Base-by-base conservation (phyloP, 2,329 filamentous ascomycete species). In the Microascus cirrosus region DNA sequence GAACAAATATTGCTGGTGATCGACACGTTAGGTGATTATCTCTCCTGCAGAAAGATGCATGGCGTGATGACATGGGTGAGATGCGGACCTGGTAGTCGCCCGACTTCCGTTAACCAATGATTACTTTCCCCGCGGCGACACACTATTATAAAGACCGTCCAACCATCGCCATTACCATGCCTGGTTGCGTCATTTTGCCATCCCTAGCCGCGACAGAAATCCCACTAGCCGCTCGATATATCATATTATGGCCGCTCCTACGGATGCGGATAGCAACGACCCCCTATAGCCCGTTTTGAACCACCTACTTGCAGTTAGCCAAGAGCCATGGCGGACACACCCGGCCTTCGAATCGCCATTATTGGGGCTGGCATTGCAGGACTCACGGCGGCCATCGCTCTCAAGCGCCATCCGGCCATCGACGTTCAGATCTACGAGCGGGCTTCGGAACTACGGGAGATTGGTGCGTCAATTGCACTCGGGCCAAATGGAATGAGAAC, bases 401-500 rank as follows among this genome's bases (percentile, higher is more conserved):
- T 80, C 12, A 62, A 71, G 51, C 65, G 70, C 35, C 70, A 75
- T 11, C 66, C 70, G 1, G 65, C 70, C 10, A 64, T 79, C 39
- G 68, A 74, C 24, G 71, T 80, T 1, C 71, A 78, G 59, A 66
- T 81, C 25, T 81, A 79, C 61, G 79, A 81, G 58, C 71, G 73
- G 45, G 74, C 78, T 0, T 62, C 65, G 1, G 73, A 75, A 60
- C 72, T 78, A 42, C 71, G 68, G 58, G 75, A 78, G 58, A 72
- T 78, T 32, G 76, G 76, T 8, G 75, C 77, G 0, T 74, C 74
- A 2, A 76, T 79, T 20, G 77, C 74, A 1, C 67, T 80, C 4
- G 78, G 78, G 2, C 77, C 77, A 1, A 81, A 81, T 64, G 78
- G 78, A 0, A 71, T 81, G 66, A 73, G 74, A 42, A 77, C 77